These are phyloP conservation scores for Penicillium flavigenum DNA, from an alignment of 495 filamentous ascomycete species.

Conservation along the genomic window DNA sequence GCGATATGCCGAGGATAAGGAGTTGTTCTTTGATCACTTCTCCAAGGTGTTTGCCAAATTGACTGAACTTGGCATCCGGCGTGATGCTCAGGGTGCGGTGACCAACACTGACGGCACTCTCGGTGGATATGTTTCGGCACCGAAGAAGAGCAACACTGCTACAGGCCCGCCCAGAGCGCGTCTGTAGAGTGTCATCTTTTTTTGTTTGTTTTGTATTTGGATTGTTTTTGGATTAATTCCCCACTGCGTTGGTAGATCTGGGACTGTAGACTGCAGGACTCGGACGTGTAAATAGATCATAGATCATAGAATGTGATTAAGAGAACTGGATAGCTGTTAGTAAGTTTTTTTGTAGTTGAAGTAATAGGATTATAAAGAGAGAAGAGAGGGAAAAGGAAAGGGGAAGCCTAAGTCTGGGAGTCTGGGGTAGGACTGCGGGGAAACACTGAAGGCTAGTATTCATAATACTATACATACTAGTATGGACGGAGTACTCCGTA, in stretches of 20 bases:
- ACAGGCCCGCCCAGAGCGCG: conserved; percentile 40
- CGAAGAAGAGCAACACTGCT: conserved; percentile 55
- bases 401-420: conserved; percentile 1
- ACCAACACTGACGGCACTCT: conserved; percentile 53
- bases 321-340: conserved; percentile 3
- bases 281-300: conserved; percentile 32
- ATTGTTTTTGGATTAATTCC: conserved; percentile 22
- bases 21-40: conserved; percentile 62
- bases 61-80: conserved; percentile 57
- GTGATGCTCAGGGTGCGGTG: conserved; percentile 50
- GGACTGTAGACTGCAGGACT: conserved; percentile 2
- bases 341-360: not conserved
- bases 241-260: conserved; percentile 28
- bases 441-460: not conserved
- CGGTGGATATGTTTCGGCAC: conserved; percentile 56
- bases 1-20: conserved; percentile 59
- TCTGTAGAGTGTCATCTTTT: conserved; percentile 25
- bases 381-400: conserved; percentile 4
- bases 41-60: conserved; percentile 60
- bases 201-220: conserved; percentile 14
- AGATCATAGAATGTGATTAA: conserved; percentile 24
- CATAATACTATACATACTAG: no score
- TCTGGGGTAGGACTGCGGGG: conserved; percentile 29
- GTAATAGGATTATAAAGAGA: not conserved
- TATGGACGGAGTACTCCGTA: no score